Base-by-base conservation (phyloP, 2,329 filamentous ascomycete species). In the Fonsecaea pedrosoi region DNA sequence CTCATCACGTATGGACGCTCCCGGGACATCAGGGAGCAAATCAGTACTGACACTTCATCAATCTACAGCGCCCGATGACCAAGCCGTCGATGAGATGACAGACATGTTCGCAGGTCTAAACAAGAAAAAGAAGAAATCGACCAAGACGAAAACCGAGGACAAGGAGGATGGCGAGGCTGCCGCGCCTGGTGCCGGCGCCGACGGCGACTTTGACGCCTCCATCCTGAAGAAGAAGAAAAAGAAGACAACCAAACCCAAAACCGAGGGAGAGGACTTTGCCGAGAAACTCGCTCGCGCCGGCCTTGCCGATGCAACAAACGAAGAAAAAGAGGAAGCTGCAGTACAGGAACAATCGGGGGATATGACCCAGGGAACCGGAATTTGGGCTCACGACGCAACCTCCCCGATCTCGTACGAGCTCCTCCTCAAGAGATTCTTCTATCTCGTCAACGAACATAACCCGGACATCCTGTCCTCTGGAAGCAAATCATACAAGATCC, bases 401-500 rank as follows among this genome's bases (percentile, higher is more conserved):
- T 88, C 89, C 77, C 80, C 89, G 71, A 92, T 98, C 81, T 89
- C 86, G 77, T 99, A 97, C 86, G 87, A 89, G 76, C 86, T 93
- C 70, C 89, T 99, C 59, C 89, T 98, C 72, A 87, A 86, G 76
- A 92, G 95, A 74, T 99, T 99, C 87, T 99, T 97, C 87, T 90
- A 88, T 77, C 90, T 96, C 73, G 89, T 99, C 71, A 89, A 95
- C 81, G 92, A 94, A 82, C 94, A 96, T 85, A 96, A 99, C 85
- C 95, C 95, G 74, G 95, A 99, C 79, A 90, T 98, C 76, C 90
- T 94, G 71, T 90, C 92, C 70, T 92, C 89, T 78, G 92, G 92
- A 73, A 89, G 89, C 76, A 95, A 93, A 86, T 96, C 91, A 81
- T 99, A 98, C 89, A 98, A 98, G 89, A 99, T 99, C 74, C 95